Evolutionary conservation across 129 eudicot genomes (phyloP).

Genomic region (Flaveria robusta): DNA sequence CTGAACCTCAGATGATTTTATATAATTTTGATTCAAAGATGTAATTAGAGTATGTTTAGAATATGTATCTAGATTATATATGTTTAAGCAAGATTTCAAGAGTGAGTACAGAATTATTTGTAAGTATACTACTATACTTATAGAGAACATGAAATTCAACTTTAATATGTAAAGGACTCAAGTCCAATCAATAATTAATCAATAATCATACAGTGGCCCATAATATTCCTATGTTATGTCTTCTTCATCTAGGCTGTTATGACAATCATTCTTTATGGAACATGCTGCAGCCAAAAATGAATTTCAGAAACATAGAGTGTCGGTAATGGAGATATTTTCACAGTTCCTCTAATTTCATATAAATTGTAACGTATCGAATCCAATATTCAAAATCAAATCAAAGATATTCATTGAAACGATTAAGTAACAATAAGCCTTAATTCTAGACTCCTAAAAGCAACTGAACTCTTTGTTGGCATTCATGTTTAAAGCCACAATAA

Average conservation of each 20-base stretch:
- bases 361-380: background rate
- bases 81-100: conserved; percentile 29
- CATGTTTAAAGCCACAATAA: no score
- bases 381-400: background rate
- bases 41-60: conserved; percentile 34
- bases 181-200: conserved; percentile 4
- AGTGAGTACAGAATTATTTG: conserved; percentile 18
- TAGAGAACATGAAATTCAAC: conserved; percentile 6
- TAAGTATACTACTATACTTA: conserved; percentile 19
- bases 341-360: no score
- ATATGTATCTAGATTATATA: conserved; percentile 30
- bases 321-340: conserved; percentile 14
- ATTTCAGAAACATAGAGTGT: conserved; percentile 23
- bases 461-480: no score
- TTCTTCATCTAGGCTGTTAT: conserved; percentile 1
- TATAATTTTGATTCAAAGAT: conserved; percentile 19
- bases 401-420: background rate
- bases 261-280: conserved; percentile 22
- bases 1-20: conserved; percentile 26
- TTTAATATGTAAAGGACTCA: conserved; percentile 24
- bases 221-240: conserved; percentile 22
- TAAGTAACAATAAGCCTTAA: no score
- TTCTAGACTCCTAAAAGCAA: no score
- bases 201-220: conserved; percentile 30
- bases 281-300: background rate